Evolutionary conservation across 495 filamentous ascomycete genomes (phyloP).

Genomic region (Penicillium cinerascens): DNA sequence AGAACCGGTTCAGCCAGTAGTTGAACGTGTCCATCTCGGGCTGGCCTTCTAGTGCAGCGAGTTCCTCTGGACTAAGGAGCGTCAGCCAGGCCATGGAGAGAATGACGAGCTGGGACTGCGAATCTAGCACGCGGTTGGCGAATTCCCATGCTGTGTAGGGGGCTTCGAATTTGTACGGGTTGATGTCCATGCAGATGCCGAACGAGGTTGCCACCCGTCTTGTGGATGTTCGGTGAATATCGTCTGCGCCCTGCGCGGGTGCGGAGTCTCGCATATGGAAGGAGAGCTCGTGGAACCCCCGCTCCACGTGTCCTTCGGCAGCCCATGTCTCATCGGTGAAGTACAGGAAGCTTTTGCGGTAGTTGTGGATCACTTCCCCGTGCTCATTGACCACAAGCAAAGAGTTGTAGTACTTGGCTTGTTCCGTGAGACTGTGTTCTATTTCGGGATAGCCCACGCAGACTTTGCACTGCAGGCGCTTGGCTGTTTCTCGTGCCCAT

Average conservation of each 20-base stretch:
- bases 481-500: conserved; percentile 77
- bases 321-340: conserved; percentile 94
- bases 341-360: conserved; percentile 87
- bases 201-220: conserved; percentile 57
- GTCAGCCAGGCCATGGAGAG: conserved; percentile 90
- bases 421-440: conserved; percentile 9
- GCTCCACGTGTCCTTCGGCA: conserved; percentile 64
- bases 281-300: conserved; percentile 35
- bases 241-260: neutral
- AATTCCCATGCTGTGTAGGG: conserved; percentile 83
- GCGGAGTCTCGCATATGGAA: conserved; percentile 11
- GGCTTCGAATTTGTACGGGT: conserved; percentile 72
- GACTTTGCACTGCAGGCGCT: conserved; percentile 72
- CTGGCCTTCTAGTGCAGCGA: conserved; percentile 45
- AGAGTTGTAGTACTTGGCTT: conserved; percentile 69
- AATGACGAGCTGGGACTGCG: conserved; percentile 66
- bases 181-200: conserved; percentile 80
- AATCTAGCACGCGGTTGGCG: conserved; percentile 68
- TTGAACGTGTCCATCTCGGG: conserved; percentile 78
- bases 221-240: conserved; percentile 3
- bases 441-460: conserved; percentile 87
- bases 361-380: conserved; percentile 73
- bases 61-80: conserved; percentile 41
- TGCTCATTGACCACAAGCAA: conserved; percentile 70
- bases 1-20: conserved; percentile 86